Percentiles rank a stretch among this genome's conserved stretches.
phyloP scores from a whole-genome alignment of 2,329 filamentous ascomycete species.

The Diaporthe sp. region DNA sequence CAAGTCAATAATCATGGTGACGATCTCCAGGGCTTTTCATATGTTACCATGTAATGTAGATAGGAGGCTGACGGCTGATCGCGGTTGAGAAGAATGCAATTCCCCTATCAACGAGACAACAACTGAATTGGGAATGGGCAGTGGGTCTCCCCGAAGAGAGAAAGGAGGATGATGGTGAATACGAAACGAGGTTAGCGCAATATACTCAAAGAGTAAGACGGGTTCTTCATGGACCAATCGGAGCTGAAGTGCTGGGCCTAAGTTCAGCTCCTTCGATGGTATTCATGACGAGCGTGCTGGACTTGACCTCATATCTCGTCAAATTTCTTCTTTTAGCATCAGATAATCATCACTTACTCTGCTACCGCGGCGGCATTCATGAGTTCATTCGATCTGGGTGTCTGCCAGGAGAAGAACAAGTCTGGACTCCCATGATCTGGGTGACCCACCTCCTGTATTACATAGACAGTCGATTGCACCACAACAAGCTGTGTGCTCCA shows the following conservation, averaged over 20 bases:
- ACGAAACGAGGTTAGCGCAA: slow-evolving; percentile 26
- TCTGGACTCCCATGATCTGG: background rate
- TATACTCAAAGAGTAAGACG: background rate
- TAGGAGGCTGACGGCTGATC: no score
- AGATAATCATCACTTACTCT: background rate
- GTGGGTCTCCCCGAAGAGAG: no score
- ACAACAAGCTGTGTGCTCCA: background rate
- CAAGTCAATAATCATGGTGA: background rate
- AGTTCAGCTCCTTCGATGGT: background rate
- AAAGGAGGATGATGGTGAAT: background rate
- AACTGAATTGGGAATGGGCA: no score
- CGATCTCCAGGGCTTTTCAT: no score
- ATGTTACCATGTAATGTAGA: background rate
- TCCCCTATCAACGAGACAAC: background rate
- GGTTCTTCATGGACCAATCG: background rate
- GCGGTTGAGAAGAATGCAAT: background rate
- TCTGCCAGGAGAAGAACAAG: background rate
- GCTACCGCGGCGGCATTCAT: background rate
- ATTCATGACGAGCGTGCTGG: slow-evolving; percentile 5
- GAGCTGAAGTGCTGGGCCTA: background rate
- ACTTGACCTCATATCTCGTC: background rate
- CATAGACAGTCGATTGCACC: no score
- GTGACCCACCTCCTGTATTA: background rate
- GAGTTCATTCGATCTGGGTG: background rate
- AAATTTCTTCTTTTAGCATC: background rate